Base-by-base conservation (phyloP, 75 land plant species). In the Ceratopteris richardii region DNA sequence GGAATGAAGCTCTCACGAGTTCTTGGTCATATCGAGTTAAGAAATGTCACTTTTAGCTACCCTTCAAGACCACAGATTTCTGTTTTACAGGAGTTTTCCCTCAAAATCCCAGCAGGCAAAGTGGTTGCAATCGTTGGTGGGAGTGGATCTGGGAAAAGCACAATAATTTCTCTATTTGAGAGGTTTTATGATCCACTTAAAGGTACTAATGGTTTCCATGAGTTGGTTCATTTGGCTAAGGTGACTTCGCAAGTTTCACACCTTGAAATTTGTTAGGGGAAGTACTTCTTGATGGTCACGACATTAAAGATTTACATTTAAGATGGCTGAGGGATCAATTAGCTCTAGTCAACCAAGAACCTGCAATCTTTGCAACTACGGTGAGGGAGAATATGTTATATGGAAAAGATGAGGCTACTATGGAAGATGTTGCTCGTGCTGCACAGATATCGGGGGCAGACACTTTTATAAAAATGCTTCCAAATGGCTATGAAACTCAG, bases 131-230 rank as follows among this genome's bases (percentile, higher is more conserved):
- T 86, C 62, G 82, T 83, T n/a, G 90, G 90, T 44, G 73, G 74
- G 16, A 83, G 87, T 57, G 90, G 90, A 9, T 86, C 90, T 22
- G 90, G 90, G 26, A 86, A 86, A 62, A 86, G 90, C 69, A 80
- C 90, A 10, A 53, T 86, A 0, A 70, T 86, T 31, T 77, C 90
- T 31, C 55, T 86, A 48, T 74, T 83, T 57, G 83, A 83, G 62
- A 76, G 90, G 12, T 86, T 86, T 50, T 86, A 86, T 64, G 86
- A 86, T 50, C 88, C 88, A 28, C 33, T 31, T 18, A 39, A 22
- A 26, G 68, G 68, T 44, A 57, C 48, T 46, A 7, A 17, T 14
- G 14, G 1, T 33, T 92, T 0, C 4, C 30, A 54, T n/a, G n/a
- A n/a, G n/a, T n/a, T n/a, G n/a, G n/a, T n/a, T n/a, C 31, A 33